A percentile compares a stretch with the other conserved stretches of the same genome.
Conservation (phyloP, 441 rosid species). For the Aquilaria agallochum region DNA sequence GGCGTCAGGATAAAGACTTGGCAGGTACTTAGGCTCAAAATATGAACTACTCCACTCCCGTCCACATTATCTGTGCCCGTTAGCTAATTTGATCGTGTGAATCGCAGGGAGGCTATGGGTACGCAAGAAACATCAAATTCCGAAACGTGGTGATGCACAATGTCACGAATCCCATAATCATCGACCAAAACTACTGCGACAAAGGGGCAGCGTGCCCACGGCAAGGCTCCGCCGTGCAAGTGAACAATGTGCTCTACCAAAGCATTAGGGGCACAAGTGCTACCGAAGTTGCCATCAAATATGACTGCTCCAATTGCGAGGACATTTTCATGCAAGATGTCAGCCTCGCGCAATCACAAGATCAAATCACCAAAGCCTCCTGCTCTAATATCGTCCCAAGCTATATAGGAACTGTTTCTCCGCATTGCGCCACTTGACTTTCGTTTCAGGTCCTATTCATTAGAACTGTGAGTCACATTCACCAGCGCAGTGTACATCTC, state of each 20-base stretch:
- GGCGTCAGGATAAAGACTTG: constrained; percentile 97
- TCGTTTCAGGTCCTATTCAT: no score
- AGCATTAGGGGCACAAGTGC: constrained; percentile 76
- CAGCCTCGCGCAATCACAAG: constrained; percentile 15
- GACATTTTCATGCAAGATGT: constrained; percentile 52
- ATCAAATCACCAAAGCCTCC: constrained; percentile 36
- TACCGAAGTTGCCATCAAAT: constrained; percentile 47
- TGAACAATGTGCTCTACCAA: constrained; percentile 59
- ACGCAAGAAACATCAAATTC: constrained; percentile 58
- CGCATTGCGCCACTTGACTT: constrained; percentile 30
- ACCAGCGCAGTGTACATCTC: no score
- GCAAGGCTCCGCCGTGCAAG: constrained; percentile 68
- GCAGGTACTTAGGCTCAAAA: constrained; percentile 51
- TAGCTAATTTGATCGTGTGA: no score
- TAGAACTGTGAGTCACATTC: no score
- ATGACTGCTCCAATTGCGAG: constrained; percentile 58
- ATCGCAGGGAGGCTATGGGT: constrained; percentile 75
- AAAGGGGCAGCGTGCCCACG: constrained; percentile 36
- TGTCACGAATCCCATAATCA: constrained; percentile 75
- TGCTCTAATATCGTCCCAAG: constrained; percentile 41
- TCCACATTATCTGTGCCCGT: no score
- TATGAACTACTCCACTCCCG: no score
- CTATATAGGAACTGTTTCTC: constrained; percentile 31
- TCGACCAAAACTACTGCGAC: constrained; percentile 82
- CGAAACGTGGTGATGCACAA: constrained; percentile 54